Evolutionary conservation across 495 filamentous ascomycete species (phyloP), one percentile per base, ranked within the genome.

Genomic region (Margaritispora aquatica): DNA sequence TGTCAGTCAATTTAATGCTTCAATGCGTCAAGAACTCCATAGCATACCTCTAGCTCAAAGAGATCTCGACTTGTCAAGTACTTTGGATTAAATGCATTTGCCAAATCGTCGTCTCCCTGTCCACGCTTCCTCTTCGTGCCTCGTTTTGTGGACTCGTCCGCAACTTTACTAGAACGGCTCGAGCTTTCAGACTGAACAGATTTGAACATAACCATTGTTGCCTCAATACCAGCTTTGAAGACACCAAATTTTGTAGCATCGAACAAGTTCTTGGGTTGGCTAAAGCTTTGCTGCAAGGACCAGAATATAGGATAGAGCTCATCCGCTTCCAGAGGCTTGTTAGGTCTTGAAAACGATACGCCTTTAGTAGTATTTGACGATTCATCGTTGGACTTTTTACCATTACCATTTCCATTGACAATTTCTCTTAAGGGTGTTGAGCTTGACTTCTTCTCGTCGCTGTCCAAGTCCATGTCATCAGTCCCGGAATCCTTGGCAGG

Each of bases 61-160:
- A 99, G 78, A 69, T 97, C 95, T 52, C 88, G 80, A 62, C 90
- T 95, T 20, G 94, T 99, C 11, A 99, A 78, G 71, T 97, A 99
- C 68, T 97, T 97, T 9, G 94, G 92, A 65, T 97, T 97, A 75
- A 95, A 96, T 22, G 80, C 87, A 68, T 84, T 88, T 29, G 86
- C 80, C 48, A 90, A 77, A 51, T 79, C 75, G 44, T 79, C 75
- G 49, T 82, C 80, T 0, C 73, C 76, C 46, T 86, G 80, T 27
- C 81, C 79, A 24, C 84, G 81, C 68, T 93, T 96, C 26, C 88
- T 80, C 71, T 95, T 95, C n/a, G 77, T 71, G 8, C 83, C 82
- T 46, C 78, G 79, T 34, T 82, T 79, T n/a, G n/a, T n/a, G 44
- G 71, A 69, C 24, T 89, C 86, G 15, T 87, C 89, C 2, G 76